phyloP scores from a whole-genome alignment of 1,139 yeast genomes.

The Candida glucosophila region DNA sequence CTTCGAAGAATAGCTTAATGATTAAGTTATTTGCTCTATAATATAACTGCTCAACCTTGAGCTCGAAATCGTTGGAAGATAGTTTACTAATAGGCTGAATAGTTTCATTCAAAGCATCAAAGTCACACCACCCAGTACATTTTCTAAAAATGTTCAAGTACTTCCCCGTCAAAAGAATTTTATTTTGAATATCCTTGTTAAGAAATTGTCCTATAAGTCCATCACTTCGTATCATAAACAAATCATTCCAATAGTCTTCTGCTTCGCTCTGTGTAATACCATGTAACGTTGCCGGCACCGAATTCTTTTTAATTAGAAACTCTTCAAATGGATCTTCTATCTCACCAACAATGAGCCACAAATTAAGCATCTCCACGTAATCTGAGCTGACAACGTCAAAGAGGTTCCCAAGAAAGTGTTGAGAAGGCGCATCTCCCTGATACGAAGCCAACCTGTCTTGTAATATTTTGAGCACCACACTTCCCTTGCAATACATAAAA shows the following conservation, averaged over 20 bases:
- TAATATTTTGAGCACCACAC: conserved; percentile 52
- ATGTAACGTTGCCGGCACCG: conserved; percentile 19
- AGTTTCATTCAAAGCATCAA: conserved; percentile 20
- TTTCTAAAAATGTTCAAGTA: conserved; percentile 65
- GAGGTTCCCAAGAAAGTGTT: conserved; percentile 40
- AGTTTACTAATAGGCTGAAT: conserved; percentile 28
- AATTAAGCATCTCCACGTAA: conserved; percentile 61
- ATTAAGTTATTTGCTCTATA: conserved; percentile 59
- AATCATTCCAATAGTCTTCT: conserved; percentile 84
- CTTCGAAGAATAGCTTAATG: conserved; percentile 49
- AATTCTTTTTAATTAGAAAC: conserved; percentile 55
- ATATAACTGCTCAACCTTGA: conserved; percentile 57
- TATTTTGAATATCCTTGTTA: conserved; percentile 46
- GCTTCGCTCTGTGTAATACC: conserved; percentile 40
- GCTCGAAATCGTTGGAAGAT: conserved; percentile 50
- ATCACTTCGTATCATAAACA: conserved; percentile 66
- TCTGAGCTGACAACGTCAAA: conserved; percentile 54
- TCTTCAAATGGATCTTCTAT: conserved; percentile 78
- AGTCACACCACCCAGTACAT: conserved; percentile 38
- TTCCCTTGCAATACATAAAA: conserved; percentile 58
- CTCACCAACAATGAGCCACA: conserved; percentile 72
- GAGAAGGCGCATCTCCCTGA: conserved; percentile 60
- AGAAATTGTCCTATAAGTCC: conserved; percentile 66
- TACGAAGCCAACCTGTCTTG: conserved; percentile 48
- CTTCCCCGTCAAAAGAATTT: conserved; percentile 77